Percentiles rank a stretch among this genome's conserved stretches.
Evolutionary conservation across 108 stramenopile genomes (phyloP).

Genomic region (Ochromonas danica): DNA sequence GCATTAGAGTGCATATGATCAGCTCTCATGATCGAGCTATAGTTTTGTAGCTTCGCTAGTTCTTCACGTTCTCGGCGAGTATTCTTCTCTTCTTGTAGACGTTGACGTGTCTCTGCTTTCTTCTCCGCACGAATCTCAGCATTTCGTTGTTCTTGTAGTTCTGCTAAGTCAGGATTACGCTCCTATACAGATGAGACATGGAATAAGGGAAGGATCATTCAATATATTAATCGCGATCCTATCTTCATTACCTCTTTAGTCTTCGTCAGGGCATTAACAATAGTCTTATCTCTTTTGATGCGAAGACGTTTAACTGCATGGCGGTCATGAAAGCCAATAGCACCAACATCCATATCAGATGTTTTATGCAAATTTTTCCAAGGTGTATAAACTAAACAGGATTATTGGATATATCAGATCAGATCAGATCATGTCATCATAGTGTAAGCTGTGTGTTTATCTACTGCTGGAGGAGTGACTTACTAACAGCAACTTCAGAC

Average conservation of each 20-base stretch:
- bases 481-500: constrained; percentile 46
- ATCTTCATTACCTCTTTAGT: constrained; percentile 42
- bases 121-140: constrained; percentile 9
- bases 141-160: constrained; percentile 34
- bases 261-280: constrained; percentile 56
- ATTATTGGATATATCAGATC: neutral
- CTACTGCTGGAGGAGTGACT: neutral
- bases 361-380: constrained; percentile 65
- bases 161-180: constrained; percentile 53
- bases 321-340: constrained; percentile 63
- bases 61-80: constrained; percentile 21
- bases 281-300: constrained; percentile 58
- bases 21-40: constrained; percentile 39
- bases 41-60: constrained; percentile 42
- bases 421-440: neutral
- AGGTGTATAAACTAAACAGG: constrained; percentile 55
- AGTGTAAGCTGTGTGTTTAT: neutral
- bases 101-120: constrained; percentile 12
- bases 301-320: constrained; percentile 49
- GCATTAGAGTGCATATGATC: constrained; percentile 43
- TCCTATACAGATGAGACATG: constrained; percentile 18
- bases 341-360: constrained; percentile 58
- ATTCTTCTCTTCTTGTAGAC: constrained; percentile 35
- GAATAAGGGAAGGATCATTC: neutral
- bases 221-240: neutral